Base-by-base conservation (phyloP, 73 alveolate species). In the Symbiodinium natans region DNA sequence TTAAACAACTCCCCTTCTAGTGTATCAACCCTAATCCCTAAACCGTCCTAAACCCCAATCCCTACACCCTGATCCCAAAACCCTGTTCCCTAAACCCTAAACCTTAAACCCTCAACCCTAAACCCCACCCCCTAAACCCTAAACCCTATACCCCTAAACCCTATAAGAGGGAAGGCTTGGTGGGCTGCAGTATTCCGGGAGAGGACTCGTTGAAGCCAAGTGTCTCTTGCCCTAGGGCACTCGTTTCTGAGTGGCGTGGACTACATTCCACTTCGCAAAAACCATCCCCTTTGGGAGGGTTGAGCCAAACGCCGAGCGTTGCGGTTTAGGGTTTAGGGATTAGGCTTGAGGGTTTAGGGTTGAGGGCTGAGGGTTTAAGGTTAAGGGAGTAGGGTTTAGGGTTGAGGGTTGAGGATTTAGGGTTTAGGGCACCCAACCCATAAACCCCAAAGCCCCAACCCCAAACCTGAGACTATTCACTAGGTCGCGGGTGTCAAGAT, bases 191-290 rank as follows among this genome's bases (percentile, higher is more conserved):
- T n/a, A n/a, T n/a, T n/a, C n/a, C n/a, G n/a, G n/a, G n/a, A n/a
- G n/a, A n/a, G n/a, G n/a, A n/a, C n/a, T n/a, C n/a, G 11, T 21
- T 52, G 29, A 10, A 52, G 68, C 34, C 77, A 34, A 6, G 77
- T 11, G 31, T 21, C 77, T 63, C 31, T 63, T 21, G 77, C 77
- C 77, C 77, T 63, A 21, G 77, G 77, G 77, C 77, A 25, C 77
- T 27, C 39, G 77, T 23, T 63, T 63, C 77, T 63, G 77, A 27
- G 77, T 27, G 77, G 15, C 15, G 36, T 27, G 39, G 77, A 23
- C 77, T 63, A 63, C 77, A 63, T 63, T 63, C 77, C 77, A 63
- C 77, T 63, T 21, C 77, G 17, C 77, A 63, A 63, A 63, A 63
- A 63, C 77, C 77, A 63, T 63, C 77, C 77, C 77, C 77, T 63